Conservation (phyloP, 2,329 filamentous ascomycete genomes). For the Claviceps cyperi region DNA sequence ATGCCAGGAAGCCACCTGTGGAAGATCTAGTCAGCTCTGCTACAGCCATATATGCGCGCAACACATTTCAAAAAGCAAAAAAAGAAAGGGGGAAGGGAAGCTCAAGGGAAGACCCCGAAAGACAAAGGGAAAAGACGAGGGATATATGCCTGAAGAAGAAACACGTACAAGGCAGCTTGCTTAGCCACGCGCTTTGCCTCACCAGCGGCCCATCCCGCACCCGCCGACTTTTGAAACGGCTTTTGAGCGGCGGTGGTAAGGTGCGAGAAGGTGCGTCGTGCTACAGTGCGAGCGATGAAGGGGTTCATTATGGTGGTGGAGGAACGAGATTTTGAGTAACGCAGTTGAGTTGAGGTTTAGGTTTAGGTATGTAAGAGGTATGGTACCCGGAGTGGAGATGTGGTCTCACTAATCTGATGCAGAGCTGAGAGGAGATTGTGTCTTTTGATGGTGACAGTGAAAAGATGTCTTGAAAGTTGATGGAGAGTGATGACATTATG, state of each 20-base stretch:
- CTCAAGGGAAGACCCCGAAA: background rate
- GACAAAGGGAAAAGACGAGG: background rate
- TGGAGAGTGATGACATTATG: background rate
- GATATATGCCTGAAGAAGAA: too few relatives aligned
- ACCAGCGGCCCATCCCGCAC: slow-evolving; percentile 18
- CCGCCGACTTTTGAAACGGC: slow-evolving; percentile 14
- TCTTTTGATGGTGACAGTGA: background rate
- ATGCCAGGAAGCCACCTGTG: slow-evolving; percentile 22
- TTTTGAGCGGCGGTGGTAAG: slow-evolving; percentile 18
- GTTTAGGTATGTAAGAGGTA: background rate
- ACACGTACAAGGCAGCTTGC: slow-evolving; percentile 19
- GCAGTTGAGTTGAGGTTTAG: background rate
- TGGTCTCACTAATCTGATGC: background rate
- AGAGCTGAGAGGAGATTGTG: background rate
- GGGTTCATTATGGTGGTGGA: slow-evolving; percentile 13
- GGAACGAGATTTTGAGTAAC: background rate
- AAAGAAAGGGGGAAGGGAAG: too few relatives aligned
- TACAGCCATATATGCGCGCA: background rate
- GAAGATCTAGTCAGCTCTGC: background rate
- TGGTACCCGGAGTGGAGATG: background rate
- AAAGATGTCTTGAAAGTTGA: background rate
- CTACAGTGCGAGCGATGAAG: slow-evolving; percentile 15
- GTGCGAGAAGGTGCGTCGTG: slow-evolving; percentile 21
- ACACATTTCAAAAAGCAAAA: too few relatives aligned
- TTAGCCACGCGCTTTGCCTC: slow-evolving; percentile 18